Evolutionary conservation across 768 basidiomycete genomes (phyloP).

Genomic region (Tubosaeta sp.): DNA sequence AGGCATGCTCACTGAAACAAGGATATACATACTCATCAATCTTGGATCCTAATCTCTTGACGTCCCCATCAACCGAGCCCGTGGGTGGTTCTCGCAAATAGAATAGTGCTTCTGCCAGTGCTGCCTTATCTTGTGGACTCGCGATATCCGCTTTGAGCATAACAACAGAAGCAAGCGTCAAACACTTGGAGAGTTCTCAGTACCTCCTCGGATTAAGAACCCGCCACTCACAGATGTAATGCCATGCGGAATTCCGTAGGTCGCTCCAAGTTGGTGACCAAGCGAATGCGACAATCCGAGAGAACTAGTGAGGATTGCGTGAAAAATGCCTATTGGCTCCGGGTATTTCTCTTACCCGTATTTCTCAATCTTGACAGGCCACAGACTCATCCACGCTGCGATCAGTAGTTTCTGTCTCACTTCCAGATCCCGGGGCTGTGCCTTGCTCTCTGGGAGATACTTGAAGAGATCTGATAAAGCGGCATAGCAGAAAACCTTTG

Average conservation of each 20-base stretch:
- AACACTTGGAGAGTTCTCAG: conserved; percentile 42
- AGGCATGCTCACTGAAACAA: background rate
- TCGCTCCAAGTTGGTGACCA: conserved; percentile 69
- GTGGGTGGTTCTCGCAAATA: conserved; percentile 59
- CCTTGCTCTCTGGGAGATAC: conserved; percentile 64
- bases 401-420: conserved; percentile 65
- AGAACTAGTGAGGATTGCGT: conserved; percentile 35
- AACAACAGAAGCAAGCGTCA: conserved; percentile 66
- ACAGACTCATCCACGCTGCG: conserved; percentile 79
- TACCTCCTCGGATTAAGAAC: conserved; percentile 3
- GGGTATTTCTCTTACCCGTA: conserved; percentile 40
- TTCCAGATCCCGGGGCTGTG: conserved; percentile 51
- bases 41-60: conserved; percentile 45
- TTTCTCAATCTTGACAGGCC: conserved; percentile 57
- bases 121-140: conserved; percentile 58
- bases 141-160: conserved; percentile 53
- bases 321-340: background rate
- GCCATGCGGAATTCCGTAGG: conserved; percentile 75
- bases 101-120: conserved; percentile 52
- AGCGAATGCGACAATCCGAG: conserved; percentile 75
- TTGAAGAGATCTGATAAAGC: conserved; percentile 71
- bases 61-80: conserved; percentile 61
- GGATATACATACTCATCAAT: conserved; percentile 48
- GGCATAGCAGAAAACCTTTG: conserved; percentile 61
- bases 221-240: conserved; percentile 64